Base-by-base conservation (phyloP, 306 rosid species). In the Fagus crenata region DNA sequence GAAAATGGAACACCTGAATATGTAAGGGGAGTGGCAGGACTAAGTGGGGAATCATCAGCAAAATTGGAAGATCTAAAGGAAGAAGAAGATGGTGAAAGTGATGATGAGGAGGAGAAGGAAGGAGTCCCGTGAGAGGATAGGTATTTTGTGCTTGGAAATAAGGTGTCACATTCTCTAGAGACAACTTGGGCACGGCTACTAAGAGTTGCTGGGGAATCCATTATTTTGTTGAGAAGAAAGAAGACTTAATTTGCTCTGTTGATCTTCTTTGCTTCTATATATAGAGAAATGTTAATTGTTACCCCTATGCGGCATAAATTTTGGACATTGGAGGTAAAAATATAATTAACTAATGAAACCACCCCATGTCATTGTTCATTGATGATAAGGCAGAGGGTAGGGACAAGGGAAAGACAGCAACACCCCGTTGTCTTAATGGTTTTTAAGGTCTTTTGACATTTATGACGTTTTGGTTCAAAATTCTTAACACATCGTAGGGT, bases 1-100 rank as follows among this genome's bases (percentile, higher is more conserved):
- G 99, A 95, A 75, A 95, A 95, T 7, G 99, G 99, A 42, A 92
- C 89, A n/a, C 98, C 91, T 7, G 97, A 90, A 79, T 86, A 79
- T 42, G 84, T 82, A 46, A 83, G 80, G 1, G 96, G 93, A 13
- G 87, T 79, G 51, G 86, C 82, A 35, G 81, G 90, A 18, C 85
- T 79, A 1, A 78, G 78, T 1, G 87, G 86, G 39, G 87, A 79
- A 40, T 83, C 86, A 35, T 89, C 90, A 18, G 56, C 82, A n/a
- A 81, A 84, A n/a, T 54, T 78, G 60, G 78, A 75, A 9, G 92
- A 87, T 51, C 79, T 76, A 11, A 84, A 40, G 40, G 90, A 89
- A 5, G 93, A 86, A 36, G 86, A 82, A 0, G 82, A 81, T 1
- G 83, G 81, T 33, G 84, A 87, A 1, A 79, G 36, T 7, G 86